A percentile compares a stretch with the other conserved stretches of the same genome.
Conservation (phyloP, 257 asterid genomes). For the Salvia splendens region DNA sequence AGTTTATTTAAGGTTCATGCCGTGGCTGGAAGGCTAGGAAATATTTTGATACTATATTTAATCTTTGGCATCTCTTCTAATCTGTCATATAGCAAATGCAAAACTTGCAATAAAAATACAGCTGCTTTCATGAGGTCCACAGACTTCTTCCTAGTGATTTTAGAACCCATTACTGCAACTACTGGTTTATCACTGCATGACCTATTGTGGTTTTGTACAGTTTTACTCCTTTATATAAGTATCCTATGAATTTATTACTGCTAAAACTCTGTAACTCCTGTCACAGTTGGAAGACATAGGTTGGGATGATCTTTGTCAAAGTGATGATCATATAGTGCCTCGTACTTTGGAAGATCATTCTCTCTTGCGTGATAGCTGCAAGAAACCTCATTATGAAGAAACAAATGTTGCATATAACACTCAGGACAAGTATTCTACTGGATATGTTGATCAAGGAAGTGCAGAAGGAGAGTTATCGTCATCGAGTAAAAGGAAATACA, state of each 20-base stretch:
- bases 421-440: slow-evolving; percentile 38
- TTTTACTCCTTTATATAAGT: slow-evolving; percentile 43
- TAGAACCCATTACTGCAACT: not conserved
- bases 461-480: slow-evolving; percentile 34
- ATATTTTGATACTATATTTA: not conserved
- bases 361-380: slow-evolving; percentile 44
- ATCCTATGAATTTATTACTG: slow-evolving; percentile 47
- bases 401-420: slow-evolving; percentile 35
- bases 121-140: slow-evolving; percentile 13
- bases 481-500: slow-evolving; percentile 44
- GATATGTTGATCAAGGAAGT: slow-evolving; percentile 35
- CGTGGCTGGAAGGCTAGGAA: slow-evolving; percentile 2
- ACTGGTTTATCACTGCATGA: slow-evolving; percentile 1
- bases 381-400: slow-evolving; percentile 46
- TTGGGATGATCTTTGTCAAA: slow-evolving; percentile 70
- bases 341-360: slow-evolving; percentile 44
- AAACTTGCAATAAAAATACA: not conserved
- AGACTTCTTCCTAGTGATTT: not conserved
- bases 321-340: slow-evolving; percentile 83
- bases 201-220: not conserved
- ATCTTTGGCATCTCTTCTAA: slow-evolving; percentile 3
- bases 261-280: slow-evolving; percentile 60
- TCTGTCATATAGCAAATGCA: not conserved
- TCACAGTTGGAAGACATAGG: slow-evolving; percentile 75
- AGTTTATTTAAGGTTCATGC: not conserved